phyloP scores from a whole-genome alignment of 2,329 filamentous ascomycete genomes.

The Epichloe festucae region DNA sequence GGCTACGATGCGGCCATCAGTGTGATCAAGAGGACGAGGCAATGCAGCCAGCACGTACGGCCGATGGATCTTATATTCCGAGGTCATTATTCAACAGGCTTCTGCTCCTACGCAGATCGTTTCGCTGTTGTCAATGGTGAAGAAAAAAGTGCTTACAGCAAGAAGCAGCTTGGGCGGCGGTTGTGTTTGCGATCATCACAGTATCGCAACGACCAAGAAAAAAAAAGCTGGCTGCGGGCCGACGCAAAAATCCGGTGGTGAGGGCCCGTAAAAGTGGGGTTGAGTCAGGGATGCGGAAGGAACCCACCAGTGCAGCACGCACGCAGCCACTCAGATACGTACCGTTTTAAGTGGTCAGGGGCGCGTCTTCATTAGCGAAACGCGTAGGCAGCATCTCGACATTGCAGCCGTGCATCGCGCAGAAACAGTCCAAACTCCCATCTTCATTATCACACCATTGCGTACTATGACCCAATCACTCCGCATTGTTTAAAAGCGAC shows the following conservation, averaged over 20 bases:
- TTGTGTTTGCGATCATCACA: background rate
- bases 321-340: conserved; percentile 7
- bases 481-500: too few species aligned
- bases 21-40: conserved; percentile 42
- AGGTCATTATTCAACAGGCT: conserved; percentile 32
- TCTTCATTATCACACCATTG: background rate
- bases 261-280: conserved; percentile 13
- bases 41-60: conserved; percentile 50
- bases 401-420: background rate
- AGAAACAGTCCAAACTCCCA: background rate
- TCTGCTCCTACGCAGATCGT: background rate
- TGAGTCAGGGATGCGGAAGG: background rate
- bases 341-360: conserved; percentile 4
- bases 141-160: background rate
- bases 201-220: conserved; percentile 16
- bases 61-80: conserved; percentile 48
- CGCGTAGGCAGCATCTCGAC: background rate
- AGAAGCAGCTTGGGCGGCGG: background rate
- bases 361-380: conserved; percentile 5
- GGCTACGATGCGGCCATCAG: conserved; percentile 38
- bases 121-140: background rate
- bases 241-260: conserved; percentile 24
- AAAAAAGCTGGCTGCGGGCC: conserved; percentile 18
- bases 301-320: background rate
- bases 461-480: background rate